Conservation (phyloP, 1,284 basidiomycete species). For the Boletellus dicymbophilus region DNA sequence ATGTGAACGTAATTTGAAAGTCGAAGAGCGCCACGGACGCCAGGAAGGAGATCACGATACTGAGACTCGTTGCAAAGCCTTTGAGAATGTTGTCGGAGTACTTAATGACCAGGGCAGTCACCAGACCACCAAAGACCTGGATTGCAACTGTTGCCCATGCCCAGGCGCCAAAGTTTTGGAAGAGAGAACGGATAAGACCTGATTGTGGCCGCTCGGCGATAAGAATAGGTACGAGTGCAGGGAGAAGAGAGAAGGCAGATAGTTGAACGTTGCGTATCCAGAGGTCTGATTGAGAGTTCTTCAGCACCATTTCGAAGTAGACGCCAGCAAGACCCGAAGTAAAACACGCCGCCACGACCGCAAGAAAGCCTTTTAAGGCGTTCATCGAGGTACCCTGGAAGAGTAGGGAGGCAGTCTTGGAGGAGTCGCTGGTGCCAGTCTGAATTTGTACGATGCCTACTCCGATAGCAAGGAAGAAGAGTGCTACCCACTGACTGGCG, state of each 20-base stretch:
- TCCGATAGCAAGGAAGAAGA: constrained; percentile 86
- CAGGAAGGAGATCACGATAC: constrained; percentile 92
- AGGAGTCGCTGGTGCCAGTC: constrained; percentile 41
- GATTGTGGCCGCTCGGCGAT: constrained; percentile 47
- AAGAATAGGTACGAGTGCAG: constrained; percentile 85
- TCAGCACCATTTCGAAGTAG: constrained; percentile 98
- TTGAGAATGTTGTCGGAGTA: constrained; percentile 90
- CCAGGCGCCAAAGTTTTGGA: constrained; percentile 84
- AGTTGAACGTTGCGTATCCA: constrained; percentile 98
- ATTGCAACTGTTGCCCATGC: constrained; percentile 90
- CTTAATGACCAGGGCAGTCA: constrained; percentile 88
- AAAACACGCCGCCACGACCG: constrained; percentile 90
- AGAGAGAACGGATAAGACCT: constrained; percentile 48
- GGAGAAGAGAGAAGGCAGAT: constrained; percentile 91
- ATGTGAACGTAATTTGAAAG: constrained; percentile 84
- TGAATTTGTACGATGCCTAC: constrained; percentile 95
- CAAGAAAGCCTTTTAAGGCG: constrained; percentile 82
- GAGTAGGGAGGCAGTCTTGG: constrained; percentile 33
- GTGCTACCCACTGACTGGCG: constrained; percentile 79
- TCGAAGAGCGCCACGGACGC: constrained; percentile 88
- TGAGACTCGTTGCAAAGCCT: constrained; percentile 92
- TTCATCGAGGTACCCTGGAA: constrained; percentile 62
- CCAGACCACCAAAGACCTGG: constrained; percentile 88
- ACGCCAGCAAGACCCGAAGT: constrained; percentile 98
- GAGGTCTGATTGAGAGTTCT: constrained; percentile 85